phyloP scores from a whole-genome alignment of 148 eudicot species.

The Persicaria tinctoria region DNA sequence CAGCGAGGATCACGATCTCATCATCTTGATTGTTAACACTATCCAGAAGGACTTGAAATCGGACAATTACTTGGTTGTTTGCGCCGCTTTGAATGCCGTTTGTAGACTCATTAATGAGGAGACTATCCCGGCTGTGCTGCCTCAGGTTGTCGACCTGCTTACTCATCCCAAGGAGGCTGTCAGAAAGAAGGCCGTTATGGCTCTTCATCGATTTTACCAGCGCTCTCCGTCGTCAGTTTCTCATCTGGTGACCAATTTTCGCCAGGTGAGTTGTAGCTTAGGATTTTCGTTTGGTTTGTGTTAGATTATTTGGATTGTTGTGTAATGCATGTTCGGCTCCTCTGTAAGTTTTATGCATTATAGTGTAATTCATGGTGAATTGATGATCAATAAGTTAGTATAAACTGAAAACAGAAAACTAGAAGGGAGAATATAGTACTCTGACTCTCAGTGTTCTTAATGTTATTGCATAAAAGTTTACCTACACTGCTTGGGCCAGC shows the following conservation, averaged over 20 bases:
- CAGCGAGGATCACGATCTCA: conserved; percentile 89
- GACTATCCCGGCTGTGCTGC: conserved; percentile 89
- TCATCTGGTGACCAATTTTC: conserved; percentile 72
- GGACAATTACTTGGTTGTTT: conserved; percentile 84
- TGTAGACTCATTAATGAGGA: conserved; percentile 94
- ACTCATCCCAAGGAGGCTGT: conserved; percentile 82
- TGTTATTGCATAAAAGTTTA: neutral
- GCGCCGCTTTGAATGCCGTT: conserved; percentile 85
- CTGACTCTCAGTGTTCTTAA: neutral
- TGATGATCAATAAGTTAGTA: neutral
- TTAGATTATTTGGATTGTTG: neutral
- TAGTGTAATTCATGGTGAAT: neutral
- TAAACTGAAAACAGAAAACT: neutral
- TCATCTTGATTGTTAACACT: conserved; percentile 90
- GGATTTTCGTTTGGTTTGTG: neutral
- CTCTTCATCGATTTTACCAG: conserved; percentile 85
- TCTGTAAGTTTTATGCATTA: neutral
- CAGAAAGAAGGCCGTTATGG: conserved; percentile 97
- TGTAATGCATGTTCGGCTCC: neutral
- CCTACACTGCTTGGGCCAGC: neutral
- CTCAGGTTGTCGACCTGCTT: conserved; percentile 82
- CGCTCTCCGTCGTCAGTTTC: conserved; percentile 66
- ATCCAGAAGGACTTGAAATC: conserved; percentile 96
- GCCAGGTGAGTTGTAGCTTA: conserved; percentile 44
- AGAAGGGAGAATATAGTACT: neutral